phyloP scores from a whole-genome alignment of 495 filamentous ascomycete species.

The Articulospora tetracladia region DNA sequence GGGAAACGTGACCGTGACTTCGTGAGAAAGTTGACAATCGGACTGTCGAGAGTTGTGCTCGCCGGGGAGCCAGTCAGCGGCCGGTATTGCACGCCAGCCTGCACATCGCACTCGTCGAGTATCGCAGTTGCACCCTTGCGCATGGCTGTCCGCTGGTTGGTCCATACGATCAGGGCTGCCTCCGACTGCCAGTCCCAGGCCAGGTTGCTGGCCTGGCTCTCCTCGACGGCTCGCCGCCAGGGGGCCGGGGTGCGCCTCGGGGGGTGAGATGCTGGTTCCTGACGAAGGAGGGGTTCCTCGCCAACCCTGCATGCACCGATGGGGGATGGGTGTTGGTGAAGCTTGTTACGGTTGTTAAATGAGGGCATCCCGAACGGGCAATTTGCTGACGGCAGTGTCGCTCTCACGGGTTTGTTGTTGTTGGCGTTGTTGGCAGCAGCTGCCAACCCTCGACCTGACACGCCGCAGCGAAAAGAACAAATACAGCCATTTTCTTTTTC shows the following conservation, averaged over 20 bases:
- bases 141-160: too few relatives aligned
- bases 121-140: too few relatives aligned
- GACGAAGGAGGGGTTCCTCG: neutral
- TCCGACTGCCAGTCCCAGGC: too few relatives aligned
- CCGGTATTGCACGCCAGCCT: neutral
- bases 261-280: neutral
- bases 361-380: neutral
- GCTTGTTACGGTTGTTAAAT: neutral
- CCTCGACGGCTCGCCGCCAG: too few relatives aligned
- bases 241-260: neutral
- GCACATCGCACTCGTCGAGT: too few relatives aligned
- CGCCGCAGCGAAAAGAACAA: neutral
- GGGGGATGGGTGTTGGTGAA: neutral
- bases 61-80: neutral
- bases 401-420: too few relatives aligned
- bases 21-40: neutral
- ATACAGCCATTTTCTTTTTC: neutral
- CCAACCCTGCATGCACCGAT: neutral
- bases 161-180: too few relatives aligned
- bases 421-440: too few relatives aligned
- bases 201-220: neutral
- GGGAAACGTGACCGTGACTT: conserved; percentile 9
- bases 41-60: too few relatives aligned
- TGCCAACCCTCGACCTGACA: neutral
- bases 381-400: neutral